Evolutionary conservation across 2,329 filamentous ascomycete genomes (phyloP).

Genomic region (Chalaropsis ovoidea): DNA sequence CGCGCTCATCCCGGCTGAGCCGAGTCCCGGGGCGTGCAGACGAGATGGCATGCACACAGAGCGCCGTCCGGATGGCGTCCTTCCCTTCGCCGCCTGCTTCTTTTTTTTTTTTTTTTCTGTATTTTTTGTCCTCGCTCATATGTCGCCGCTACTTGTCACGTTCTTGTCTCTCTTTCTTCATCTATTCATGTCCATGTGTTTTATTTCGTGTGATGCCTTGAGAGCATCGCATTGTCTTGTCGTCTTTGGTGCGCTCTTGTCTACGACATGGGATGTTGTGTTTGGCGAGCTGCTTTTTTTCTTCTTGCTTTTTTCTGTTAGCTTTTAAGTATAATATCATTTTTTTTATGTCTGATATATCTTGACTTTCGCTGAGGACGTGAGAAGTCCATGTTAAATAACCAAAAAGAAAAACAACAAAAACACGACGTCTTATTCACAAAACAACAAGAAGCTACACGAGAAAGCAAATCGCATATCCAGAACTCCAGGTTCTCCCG

Average conservation of each 20-base stretch:
- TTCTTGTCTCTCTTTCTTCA: background rate
- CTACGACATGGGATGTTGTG: background rate
- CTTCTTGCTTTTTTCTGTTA: slow-evolving; percentile 22
- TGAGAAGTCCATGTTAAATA: no score
- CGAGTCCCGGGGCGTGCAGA: background rate
- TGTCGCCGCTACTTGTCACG: background rate
- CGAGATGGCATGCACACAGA: background rate
- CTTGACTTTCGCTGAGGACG: no score
- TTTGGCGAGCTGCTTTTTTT: slow-evolving; percentile 15
- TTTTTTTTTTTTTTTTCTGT: slow-evolving; percentile 18
- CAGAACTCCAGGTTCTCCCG: background rate
- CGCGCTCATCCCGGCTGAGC: no score
- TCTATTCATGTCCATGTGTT: background rate
- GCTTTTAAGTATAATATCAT: slow-evolving; percentile 15
- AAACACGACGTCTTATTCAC: background rate
- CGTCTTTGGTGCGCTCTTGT: background rate
- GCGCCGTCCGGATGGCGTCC: background rate
- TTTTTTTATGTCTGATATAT: slow-evolving; percentile 23
- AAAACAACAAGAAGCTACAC: background rate
- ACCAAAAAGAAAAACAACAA: background rate
- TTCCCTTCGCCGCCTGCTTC: background rate
- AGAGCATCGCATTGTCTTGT: background rate
- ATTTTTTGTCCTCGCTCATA: background rate
- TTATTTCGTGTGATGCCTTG: no score
- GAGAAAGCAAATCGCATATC: background rate